phyloP scores from a whole-genome alignment of 768 basidiomycete genomes.

The Boletus patriciae region DNA sequence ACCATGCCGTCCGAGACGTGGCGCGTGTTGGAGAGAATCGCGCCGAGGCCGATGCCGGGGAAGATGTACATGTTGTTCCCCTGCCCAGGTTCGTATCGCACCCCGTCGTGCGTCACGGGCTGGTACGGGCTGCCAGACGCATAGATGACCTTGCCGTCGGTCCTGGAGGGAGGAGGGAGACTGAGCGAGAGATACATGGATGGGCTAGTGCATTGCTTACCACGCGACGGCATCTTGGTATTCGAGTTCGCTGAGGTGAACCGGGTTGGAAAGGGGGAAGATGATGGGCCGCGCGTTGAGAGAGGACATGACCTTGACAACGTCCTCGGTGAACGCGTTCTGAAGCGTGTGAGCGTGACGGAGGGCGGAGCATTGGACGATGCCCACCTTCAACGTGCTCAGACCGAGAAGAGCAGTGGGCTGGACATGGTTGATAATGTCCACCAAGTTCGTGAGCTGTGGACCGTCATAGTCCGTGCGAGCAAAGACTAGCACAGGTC shows the following conservation, averaged over 20 bases:
- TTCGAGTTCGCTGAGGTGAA: conserved; percentile 58
- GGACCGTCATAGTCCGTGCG: conserved; percentile 68
- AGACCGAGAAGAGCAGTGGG: conserved; percentile 79
- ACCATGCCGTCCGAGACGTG: conserved; percentile 70
- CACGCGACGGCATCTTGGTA: conserved; percentile 60
- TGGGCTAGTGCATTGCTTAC: conserved; percentile 31
- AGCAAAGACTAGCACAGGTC: conserved; percentile 53
- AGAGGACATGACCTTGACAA: conserved; percentile 61
- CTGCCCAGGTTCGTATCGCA: conserved; percentile 61
- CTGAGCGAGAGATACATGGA: not conserved
- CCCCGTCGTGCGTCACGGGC: conserved; percentile 48
- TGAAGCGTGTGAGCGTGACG: conserved; percentile 10
- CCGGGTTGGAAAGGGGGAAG: conserved; percentile 79
- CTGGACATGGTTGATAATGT: conserved; percentile 69
- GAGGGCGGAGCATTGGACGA: not conserved
- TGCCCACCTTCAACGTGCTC: conserved; percentile 50
- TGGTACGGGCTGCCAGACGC: conserved; percentile 74
- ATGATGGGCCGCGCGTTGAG: conserved; percentile 73
- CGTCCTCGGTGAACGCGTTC: conserved; percentile 62
- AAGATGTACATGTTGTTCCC: conserved; percentile 82
- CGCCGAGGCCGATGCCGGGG: conserved; percentile 60
- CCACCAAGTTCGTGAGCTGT: conserved; percentile 56
- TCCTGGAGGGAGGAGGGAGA: conserved; percentile 37
- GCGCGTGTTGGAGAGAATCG: conserved; percentile 55
- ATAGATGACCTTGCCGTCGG: conserved; percentile 65